phyloP scores from a whole-genome alignment of 192 early-diverging fungal genomes.

The Chytriomyces hyalinus region DNA sequence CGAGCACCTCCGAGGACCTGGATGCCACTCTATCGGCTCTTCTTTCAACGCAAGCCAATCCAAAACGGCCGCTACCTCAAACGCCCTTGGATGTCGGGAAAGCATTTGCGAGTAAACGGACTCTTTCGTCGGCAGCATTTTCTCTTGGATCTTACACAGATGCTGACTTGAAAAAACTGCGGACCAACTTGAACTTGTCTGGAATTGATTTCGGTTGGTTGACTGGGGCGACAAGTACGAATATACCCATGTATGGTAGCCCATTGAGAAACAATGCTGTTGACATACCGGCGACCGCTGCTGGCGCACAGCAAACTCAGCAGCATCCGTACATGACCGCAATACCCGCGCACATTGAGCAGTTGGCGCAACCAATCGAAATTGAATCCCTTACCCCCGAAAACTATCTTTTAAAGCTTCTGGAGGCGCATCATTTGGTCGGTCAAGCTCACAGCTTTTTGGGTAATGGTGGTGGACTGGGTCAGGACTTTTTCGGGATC shows the following conservation, averaged over 20 bases:
- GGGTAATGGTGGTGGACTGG: constrained; percentile 1
- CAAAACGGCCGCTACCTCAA: not conserved
- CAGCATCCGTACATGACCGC: not conserved
- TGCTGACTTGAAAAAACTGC: constrained; percentile 47
- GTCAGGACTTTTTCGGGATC: constrained; percentile 13
- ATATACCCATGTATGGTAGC: not conserved
- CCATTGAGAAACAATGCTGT: not conserved
- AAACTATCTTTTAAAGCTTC: constrained; percentile 16
- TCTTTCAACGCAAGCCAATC: not conserved
- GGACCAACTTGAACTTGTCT: constrained; percentile 41
- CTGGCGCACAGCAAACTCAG: not conserved
- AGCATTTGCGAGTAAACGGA: constrained; percentile 42
- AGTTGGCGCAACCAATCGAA: constrained; percentile 26
- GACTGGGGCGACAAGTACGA: not conserved
- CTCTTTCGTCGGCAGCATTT: constrained; percentile 47
- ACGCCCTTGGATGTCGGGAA: constrained; percentile 8
- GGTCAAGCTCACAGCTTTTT: constrained; percentile 22
- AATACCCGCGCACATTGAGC: constrained; percentile 13
- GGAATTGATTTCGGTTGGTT: constrained; percentile 33
- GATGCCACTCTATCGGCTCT: constrained; percentile 18
- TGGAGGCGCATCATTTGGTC: constrained; percentile 37
- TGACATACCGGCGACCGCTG: too few species aligned
- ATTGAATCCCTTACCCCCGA: constrained; percentile 30
- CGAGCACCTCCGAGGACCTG: constrained; percentile 1
- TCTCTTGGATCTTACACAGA: constrained; percentile 49